phyloP scores from a whole-genome alignment of 768 basidiomycete genomes.

The Clavulina sp. region DNA sequence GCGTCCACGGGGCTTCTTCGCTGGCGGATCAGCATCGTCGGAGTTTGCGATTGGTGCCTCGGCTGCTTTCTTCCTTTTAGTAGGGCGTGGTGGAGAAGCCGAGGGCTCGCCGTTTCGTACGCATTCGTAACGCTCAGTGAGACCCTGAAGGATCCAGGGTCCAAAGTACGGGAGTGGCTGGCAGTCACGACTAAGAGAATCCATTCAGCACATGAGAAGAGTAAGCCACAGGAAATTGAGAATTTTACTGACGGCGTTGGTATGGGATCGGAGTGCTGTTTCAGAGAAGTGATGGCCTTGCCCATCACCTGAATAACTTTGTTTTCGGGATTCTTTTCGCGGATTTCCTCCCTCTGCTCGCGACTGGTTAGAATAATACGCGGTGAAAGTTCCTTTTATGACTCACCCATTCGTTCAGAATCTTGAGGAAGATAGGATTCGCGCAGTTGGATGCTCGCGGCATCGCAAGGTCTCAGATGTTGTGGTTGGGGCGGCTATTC shows the following conservation, averaged over 20 bases:
- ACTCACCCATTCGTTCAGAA: neutral
- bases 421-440: slow-evolving; percentile 2
- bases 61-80: neutral
- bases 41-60: neutral
- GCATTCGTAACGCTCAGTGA: neutral
- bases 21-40: neutral
- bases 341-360: neutral
- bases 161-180: neutral
- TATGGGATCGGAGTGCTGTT: neutral
- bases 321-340: neutral
- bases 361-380: neutral
- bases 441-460: neutral
- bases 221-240: neutral
- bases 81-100: neutral
- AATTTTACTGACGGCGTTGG: neutral
- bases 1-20: neutral
- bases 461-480: too few species aligned
- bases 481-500: too few species aligned
- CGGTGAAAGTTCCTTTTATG: neutral
- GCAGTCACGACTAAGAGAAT: neutral
- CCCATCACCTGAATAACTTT: neutral
- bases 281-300: neutral
- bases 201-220: neutral
- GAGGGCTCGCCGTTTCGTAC: neutral
- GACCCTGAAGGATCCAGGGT: neutral